A percentile compares a stretch with the other conserved stretches of the same genome.
These are phyloP conservation scores for Stephanodiscus minutulus DNA, from an alignment of 108 stramenopile genomes.

Conservation along the genomic window DNA sequence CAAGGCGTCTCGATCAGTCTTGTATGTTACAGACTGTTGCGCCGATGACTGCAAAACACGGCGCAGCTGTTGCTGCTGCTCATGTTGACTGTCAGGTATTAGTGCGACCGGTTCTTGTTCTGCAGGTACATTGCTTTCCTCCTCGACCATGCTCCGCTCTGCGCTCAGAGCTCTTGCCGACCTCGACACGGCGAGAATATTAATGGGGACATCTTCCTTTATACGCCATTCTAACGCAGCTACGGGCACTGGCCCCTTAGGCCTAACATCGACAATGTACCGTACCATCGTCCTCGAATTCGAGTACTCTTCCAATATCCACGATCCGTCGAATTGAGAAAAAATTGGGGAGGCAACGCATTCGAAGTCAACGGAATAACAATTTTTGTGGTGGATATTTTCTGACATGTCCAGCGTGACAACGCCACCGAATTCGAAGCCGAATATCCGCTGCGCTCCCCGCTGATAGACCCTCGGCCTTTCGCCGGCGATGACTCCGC, in stretches of 20 bases:
- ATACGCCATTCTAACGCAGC: conserved; percentile 94
- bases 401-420: conserved; percentile 93
- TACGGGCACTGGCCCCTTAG: conserved; percentile 94
- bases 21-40: not conserved
- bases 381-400: conserved; percentile 25
- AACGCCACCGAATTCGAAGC: conserved; percentile 89
- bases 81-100: not conserved
- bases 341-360: conserved; percentile 89
- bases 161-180: conserved; percentile 48
- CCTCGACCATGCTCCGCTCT: not conserved
- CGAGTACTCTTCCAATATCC: conserved; percentile 62
- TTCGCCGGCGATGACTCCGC: not conserved
- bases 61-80: conserved; percentile 4
- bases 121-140: not conserved
- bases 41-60: not conserved
- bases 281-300: conserved; percentile 59
- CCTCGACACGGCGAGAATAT: conserved; percentile 83
- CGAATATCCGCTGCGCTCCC: conserved; percentile 92
- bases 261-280: conserved; percentile 86
- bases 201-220: conserved; percentile 91
- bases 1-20: conserved; percentile 1
- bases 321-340: conserved; percentile 82
- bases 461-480: conserved; percentile 81
- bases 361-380: conserved; percentile 66
- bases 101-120: not conserved